These are phyloP conservation scores for Calonectria fujianensis DNA, from an alignment of 2,329 filamentous ascomycete genomes.

Conservation along the genomic window DNA sequence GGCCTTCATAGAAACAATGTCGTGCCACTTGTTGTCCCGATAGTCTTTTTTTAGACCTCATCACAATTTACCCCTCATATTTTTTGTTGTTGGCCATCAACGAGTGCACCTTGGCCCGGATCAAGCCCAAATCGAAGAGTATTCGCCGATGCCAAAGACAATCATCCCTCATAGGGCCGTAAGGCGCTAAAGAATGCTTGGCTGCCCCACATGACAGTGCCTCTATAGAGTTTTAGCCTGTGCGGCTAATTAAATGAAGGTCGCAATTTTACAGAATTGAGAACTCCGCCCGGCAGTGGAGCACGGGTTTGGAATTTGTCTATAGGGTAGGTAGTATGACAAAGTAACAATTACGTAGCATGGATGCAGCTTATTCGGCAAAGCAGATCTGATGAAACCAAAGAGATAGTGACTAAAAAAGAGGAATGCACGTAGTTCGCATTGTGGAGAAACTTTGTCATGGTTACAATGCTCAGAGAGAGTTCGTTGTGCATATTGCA, in stretches of 20 bases:
- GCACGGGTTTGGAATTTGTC: background rate
- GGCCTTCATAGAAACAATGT: background rate
- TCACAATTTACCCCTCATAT: background rate
- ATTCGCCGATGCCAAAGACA: background rate
- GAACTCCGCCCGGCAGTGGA: slow-evolving; percentile 9
- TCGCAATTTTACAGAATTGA: slow-evolving; percentile 16
- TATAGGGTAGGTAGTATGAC: background rate
- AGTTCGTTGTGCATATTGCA: background rate
- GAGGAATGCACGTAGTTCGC: background rate
- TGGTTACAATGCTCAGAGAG: background rate
- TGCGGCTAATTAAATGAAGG: slow-evolving; percentile 1
- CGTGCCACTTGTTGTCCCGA: background rate
- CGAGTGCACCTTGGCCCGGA: background rate
- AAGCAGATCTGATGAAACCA: background rate
- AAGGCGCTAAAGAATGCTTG: background rate
- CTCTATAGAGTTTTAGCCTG: slow-evolving; percentile 2
- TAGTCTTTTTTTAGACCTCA: slow-evolving; percentile 4
- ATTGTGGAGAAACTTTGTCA: background rate
- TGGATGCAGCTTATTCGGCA: background rate
- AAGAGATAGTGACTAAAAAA: background rate
- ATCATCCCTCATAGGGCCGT: background rate
- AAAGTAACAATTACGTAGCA: background rate
- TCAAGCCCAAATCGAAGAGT: background rate
- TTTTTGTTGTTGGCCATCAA: background rate
- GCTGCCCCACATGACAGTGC: background rate